Evolutionary conservation across 768 basidiomycete genomes (phyloP).

Genomic region (Cystobasidium ongulense): DNA sequence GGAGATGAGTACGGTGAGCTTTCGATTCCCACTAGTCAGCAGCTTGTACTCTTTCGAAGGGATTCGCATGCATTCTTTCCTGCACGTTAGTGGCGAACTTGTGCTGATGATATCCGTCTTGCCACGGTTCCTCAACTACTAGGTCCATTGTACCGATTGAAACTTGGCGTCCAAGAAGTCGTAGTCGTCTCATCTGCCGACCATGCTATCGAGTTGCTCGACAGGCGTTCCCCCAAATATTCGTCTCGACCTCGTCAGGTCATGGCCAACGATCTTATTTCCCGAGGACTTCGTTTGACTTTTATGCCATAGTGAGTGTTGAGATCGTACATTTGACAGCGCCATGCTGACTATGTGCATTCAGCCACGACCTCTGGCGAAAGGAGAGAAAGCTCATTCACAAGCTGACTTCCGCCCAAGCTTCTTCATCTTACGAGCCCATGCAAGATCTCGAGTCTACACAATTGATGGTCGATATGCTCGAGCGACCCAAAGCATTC

Average conservation of each 20-base stretch:
- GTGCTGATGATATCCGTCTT: background rate
- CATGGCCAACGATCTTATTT: conserved; percentile 38
- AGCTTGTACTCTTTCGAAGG: background rate
- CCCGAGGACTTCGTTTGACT: conserved; percentile 36
- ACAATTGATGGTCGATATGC: conserved; percentile 36
- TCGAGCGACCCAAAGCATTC: conserved; percentile 31
- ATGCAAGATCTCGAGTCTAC: conserved; percentile 38
- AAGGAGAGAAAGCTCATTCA: conserved; percentile 36
- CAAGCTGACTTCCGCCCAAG: conserved; percentile 35
- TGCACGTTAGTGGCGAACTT: background rate
- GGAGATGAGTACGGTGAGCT: conserved; percentile 35
- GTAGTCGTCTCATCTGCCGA: conserved; percentile 37
- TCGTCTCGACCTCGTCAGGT: conserved; percentile 38
- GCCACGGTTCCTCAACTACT: background rate
- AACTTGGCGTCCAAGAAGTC: conserved; percentile 35
- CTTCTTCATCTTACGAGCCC: conserved; percentile 38
- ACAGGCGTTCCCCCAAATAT: conserved; percentile 38
- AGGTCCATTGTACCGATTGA: conserved; percentile 39
- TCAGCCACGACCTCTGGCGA: conserved; percentile 37
- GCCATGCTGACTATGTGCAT: no score
- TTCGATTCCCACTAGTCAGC: no score
- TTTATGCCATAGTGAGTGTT: conserved; percentile 40
- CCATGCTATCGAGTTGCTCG: conserved; percentile 38
- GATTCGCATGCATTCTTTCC: background rate
- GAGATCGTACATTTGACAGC: no score